Evolutionary conservation across 768 basidiomycete species (phyloP), one percentile per base, ranked within the genome.

Genomic region (Paxillus involutus): DNA sequence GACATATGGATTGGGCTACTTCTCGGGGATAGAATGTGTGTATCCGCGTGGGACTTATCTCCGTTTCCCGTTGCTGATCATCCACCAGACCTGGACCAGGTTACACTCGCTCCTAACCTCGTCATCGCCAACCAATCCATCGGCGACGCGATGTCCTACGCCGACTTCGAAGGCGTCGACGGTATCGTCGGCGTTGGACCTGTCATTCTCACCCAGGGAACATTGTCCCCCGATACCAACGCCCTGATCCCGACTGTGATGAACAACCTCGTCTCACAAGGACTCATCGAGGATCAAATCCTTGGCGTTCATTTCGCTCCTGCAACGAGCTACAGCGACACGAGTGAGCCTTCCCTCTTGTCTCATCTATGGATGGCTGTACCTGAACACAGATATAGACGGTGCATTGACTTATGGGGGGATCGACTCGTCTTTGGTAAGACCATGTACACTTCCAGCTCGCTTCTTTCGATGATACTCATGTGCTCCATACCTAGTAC

Each of bases 11-110:
- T 0, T 1, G 1, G 66, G 53, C 9, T 49, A 29, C 41, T 52
- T 71, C 42, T 33, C 33, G 66, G 75, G 77, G 19, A 65, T 62
- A 36, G 77, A 78, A 56, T 80, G 63, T 65, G 35, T 39, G 52
- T 11, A 37, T 9, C 3, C 39, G 26, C 7, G 13, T 26, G 5
- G 21, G 16, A 14, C 11, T 3, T 33, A 4, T 3, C 12, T 39
- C 16, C 19, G 39, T 14, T 16, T 26, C n/a, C 14, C 14, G 10
- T 43, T 7, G 10, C 30, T 42, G 24, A 49, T 8, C n/a, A 1
- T 3, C 12, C 2, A 30, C 21, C 42, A 71, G 59, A 67, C 44
- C 44, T 55, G 21, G 71, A 73, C 40, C 58, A 59, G 42, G 64
- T 68, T 24, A 58, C 64, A 8, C 47, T 72, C 21, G 58, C 64